Conservation (phyloP, 2,329 filamentous ascomycete species). For the Scedosporium minutisporum region DNA sequence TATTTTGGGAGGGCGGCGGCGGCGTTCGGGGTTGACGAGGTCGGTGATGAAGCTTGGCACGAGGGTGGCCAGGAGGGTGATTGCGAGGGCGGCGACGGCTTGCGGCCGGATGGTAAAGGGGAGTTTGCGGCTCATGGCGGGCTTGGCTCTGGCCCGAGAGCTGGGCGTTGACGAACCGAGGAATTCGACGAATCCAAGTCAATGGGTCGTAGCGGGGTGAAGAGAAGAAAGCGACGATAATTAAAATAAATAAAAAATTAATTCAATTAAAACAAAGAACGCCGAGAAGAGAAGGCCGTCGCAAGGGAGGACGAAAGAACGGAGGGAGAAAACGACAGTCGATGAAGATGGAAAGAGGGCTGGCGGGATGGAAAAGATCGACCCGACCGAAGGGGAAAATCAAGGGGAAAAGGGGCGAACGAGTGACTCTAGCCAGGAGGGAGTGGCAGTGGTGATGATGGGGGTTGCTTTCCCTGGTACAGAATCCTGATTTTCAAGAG, state of each 20-base stretch:
- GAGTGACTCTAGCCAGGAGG: not conserved
- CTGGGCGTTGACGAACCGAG: not conserved
- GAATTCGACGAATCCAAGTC: not conserved
- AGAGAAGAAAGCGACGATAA: not conserved
- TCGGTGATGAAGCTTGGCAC: constrained; percentile 11
- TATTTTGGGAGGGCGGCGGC: constrained; percentile 20
- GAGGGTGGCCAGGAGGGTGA: constrained; percentile 5
- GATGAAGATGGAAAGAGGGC: too few species aligned
- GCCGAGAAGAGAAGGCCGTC: too few species aligned
- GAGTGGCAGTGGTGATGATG: not conserved
- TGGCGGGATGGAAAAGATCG: too few species aligned
- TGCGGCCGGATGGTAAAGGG: not conserved
- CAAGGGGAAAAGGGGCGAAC: not conserved
- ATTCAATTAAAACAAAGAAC: too few species aligned
- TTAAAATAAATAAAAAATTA: too few species aligned
- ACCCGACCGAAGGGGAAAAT: not conserved
- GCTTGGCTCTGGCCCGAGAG: not conserved
- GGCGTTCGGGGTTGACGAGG: constrained; percentile 7
- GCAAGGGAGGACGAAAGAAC: too few species aligned
- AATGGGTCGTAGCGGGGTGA: not conserved
- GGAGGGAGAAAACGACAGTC: too few species aligned
- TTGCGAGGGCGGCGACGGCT: not conserved
- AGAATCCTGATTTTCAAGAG: not conserved
- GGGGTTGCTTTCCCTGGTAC: not conserved
- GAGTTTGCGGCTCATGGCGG: not conserved